Conservation (phyloP, 345 rosid genomes). For the Ceriops tagal region DNA sequence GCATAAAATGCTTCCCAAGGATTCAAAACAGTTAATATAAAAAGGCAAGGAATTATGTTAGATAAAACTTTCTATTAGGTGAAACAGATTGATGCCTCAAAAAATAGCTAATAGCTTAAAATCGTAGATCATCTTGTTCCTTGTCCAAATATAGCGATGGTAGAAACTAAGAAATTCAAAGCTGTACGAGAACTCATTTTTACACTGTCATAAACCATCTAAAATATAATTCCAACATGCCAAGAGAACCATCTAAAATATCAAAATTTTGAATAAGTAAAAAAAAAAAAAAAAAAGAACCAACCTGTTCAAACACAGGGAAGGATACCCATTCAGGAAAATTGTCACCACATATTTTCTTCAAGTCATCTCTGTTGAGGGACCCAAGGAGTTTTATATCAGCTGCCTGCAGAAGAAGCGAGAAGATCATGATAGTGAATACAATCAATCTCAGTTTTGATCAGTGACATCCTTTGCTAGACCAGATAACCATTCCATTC, state of each 20-base stretch:
- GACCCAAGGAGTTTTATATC: slow-evolving; percentile 89
- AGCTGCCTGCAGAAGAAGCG: slow-evolving; percentile 58
- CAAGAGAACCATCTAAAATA: neutral
- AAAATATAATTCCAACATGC: neutral
- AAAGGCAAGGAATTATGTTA: too few species aligned
- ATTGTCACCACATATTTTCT: slow-evolving; percentile 92
- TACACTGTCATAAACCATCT: neutral
- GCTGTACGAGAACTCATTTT: neutral
- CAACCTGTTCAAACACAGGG: slow-evolving; percentile 97
- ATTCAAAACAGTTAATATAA: too few species aligned
- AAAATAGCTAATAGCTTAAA: neutral
- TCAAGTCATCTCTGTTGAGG: slow-evolving; percentile 85
- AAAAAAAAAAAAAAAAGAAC: neutral
- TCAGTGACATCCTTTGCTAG: too few species aligned
- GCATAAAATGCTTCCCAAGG: too few species aligned
- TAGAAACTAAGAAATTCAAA: neutral
- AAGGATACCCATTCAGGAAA: slow-evolving; percentile 98
- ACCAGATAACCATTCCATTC: too few species aligned
- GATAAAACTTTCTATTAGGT: neutral
- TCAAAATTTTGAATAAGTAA: neutral
- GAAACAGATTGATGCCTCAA: neutral
- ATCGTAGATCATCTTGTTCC: neutral
- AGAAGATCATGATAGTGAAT: slow-evolving; percentile 2
- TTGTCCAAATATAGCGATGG: neutral
- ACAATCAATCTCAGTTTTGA: neutral